Evolutionary conservation across 257 asterid genomes (phyloP), one percentile per base, ranked within the genome.

Genomic region (Salvia miltiorrhiza): DNA sequence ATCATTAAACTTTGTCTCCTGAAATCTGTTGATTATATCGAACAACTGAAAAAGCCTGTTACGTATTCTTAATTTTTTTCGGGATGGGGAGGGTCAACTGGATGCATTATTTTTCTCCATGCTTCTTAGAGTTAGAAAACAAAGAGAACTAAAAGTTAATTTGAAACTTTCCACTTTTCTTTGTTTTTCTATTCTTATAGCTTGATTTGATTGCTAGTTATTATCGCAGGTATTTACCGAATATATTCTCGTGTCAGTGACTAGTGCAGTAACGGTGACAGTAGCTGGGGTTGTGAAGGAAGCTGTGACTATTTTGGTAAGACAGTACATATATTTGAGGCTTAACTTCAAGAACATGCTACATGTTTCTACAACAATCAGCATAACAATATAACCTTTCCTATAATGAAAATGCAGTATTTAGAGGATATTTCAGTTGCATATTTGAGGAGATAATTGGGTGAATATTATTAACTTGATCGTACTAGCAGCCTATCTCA

Each of bases 261-360:
- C 98, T 19, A 93, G 97, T 85, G 97, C 98, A 9, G 97, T 93
- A 69, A 93, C 98, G 16, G 93, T 93, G 55, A 90, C 97, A 59
- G 90, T 93, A 67, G 98, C 97, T 2, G 98, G 98, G 72, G 96
- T 93, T 65, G 98, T 93, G 71, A 93, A 93, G 85, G 98, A 93
- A 76, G 97, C 98, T 35, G 97, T 93, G 13, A 93, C 98, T 45
- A 90, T 93, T 58, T 65, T 88, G 97, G 98, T 92, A 88, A 65
- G 57, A 40, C 30, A 39, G 12, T 7, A 39, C 9, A 48, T 21
- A 47, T 21, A 35, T 21, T 9, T 48, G 33, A 48, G 39, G 16
- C 44, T 67, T 48, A 30, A 7, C n/a, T 55, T 68, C 59, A 44
- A 33, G 55, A 32, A 24, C 43, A 37, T 37, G 43, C 43, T 37